Percentiles rank a stretch among this genome's conserved stretches.
phyloP scores from a whole-genome alignment of 2,329 filamentous ascomycete species.

The Dothistroma septosporum region DNA sequence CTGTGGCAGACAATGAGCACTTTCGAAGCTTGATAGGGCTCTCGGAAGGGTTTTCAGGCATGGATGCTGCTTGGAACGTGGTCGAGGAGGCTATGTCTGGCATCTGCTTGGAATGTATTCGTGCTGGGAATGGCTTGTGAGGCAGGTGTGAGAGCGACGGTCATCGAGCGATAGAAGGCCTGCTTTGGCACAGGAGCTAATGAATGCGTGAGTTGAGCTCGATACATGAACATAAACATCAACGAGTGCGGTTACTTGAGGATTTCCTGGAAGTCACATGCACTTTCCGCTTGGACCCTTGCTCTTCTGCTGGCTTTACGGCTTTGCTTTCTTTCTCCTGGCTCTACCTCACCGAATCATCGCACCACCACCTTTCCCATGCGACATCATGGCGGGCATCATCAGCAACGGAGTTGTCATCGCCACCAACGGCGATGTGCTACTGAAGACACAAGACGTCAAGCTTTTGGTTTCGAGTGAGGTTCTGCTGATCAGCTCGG shows the following conservation, averaged over 20 bases:
- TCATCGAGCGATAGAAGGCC: background rate
- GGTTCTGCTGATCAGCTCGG: background rate
- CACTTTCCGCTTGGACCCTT: too few species aligned
- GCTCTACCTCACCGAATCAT: background rate
- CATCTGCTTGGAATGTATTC: background rate
- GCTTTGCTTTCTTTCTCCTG: background rate
- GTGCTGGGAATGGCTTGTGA: background rate
- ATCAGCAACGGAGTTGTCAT: background rate
- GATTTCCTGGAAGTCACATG: too few species aligned
- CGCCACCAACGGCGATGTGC: slow-evolving; percentile 3
- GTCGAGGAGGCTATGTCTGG: background rate
- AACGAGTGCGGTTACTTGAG: too few species aligned
- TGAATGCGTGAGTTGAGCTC: too few species aligned
- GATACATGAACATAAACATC: too few species aligned
- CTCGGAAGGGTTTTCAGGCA: background rate
- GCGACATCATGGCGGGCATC: background rate
- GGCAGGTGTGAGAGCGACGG: background rate
- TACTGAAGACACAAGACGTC: background rate
- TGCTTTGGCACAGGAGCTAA: background rate
- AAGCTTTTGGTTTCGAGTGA: slow-evolving; percentile 4
- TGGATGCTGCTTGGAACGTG: background rate
- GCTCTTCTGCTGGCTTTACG: background rate
- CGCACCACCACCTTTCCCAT: background rate
- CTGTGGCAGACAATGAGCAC: too few species aligned
- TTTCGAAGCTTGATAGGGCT: background rate